Evolutionary conservation across 805 yeast genomes (phyloP).

Genomic region (Hanseniaspora clermontiae): DNA sequence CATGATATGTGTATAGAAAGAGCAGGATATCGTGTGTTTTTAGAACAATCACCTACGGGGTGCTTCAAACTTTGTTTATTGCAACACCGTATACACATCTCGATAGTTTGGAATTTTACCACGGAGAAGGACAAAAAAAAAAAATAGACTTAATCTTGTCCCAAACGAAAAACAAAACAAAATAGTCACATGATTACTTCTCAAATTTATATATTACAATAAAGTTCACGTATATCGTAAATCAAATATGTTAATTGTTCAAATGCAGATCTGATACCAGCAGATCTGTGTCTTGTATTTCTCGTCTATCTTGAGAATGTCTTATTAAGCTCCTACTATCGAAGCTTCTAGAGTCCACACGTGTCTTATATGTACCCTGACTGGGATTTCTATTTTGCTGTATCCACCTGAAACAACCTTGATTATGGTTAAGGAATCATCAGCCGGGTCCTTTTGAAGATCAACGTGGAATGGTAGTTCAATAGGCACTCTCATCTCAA

Average conservation of each 20-base stretch:
- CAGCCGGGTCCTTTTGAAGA: constrained; percentile 18
- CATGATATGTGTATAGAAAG: background rate
- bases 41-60: no score
- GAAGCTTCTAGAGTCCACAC: constrained; percentile 95
- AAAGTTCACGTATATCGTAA: background rate
- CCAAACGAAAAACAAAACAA: no score
- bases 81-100: no score
- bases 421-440: constrained; percentile 5
- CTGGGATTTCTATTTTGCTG: constrained; percentile 27
- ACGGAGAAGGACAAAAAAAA: no score
- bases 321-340: constrained; percentile 59
- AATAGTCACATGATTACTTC: no score
- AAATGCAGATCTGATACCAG: constrained; percentile 10
- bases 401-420: constrained; percentile 11
- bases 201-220: background rate
- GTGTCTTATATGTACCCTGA: constrained; percentile 74
- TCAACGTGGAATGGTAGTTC: constrained; percentile 18
- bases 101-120: no score
- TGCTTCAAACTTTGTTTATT: no score
- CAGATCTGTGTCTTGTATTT: background rate
- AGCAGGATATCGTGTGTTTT: background rate
- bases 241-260: background rate
- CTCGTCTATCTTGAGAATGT: background rate
- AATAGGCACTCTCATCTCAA: constrained; percentile 33
- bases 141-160: background rate